These are phyloP conservation scores for Endocarpon pusillum DNA, from an alignment of 495 filamentous ascomycete species.

Conservation along the genomic window DNA sequence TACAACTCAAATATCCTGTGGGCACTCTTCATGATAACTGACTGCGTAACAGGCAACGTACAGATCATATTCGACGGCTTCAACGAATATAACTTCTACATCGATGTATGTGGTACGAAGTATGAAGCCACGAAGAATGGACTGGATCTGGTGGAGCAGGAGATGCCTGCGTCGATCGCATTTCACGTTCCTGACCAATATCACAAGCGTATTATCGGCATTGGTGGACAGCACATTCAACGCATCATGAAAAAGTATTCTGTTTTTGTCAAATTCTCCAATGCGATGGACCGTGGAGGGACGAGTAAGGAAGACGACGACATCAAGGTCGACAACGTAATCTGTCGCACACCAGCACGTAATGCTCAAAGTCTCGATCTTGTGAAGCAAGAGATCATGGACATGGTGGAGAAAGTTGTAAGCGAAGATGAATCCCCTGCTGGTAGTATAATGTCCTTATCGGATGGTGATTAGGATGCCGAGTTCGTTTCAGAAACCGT, in stretches of 20 bases:
- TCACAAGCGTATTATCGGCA: slow-evolving; percentile 98
- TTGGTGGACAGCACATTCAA: slow-evolving; percentile 95
- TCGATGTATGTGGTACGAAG: slow-evolving; percentile 80
- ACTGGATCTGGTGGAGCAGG: slow-evolving; percentile 83
- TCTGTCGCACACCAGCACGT: slow-evolving; percentile 89
- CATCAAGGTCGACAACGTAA: slow-evolving; percentile 96
- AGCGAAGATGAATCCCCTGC: slow-evolving; percentile 18
- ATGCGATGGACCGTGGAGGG: slow-evolving; percentile 95
- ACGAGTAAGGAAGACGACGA: slow-evolving; percentile 92
- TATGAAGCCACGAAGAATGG: slow-evolving; percentile 89
- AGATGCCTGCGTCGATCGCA: slow-evolving; percentile 97
- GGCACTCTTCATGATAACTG: slow-evolving; percentile 4
- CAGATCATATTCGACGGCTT: slow-evolving; percentile 98
- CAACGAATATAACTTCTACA: slow-evolving; percentile 99
- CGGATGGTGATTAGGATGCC: slow-evolving; percentile 42
- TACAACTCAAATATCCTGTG: slow-evolving; percentile 17
- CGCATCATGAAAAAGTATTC: slow-evolving; percentile 99
- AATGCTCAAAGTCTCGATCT: slow-evolving; percentile 93
- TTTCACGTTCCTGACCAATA: slow-evolving; percentile 99
- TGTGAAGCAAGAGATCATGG: slow-evolving; percentile 97
- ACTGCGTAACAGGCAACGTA: slow-evolving; percentile 48
- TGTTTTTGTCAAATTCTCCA: slow-evolving; percentile 98
- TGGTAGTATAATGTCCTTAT: not conserved
- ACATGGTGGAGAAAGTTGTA: slow-evolving; percentile 93
- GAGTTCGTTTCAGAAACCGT: slow-evolving; percentile 91